Conservation (phyloP, 768 basidiomycete species). For the Leucosporidium scottii region DNA sequence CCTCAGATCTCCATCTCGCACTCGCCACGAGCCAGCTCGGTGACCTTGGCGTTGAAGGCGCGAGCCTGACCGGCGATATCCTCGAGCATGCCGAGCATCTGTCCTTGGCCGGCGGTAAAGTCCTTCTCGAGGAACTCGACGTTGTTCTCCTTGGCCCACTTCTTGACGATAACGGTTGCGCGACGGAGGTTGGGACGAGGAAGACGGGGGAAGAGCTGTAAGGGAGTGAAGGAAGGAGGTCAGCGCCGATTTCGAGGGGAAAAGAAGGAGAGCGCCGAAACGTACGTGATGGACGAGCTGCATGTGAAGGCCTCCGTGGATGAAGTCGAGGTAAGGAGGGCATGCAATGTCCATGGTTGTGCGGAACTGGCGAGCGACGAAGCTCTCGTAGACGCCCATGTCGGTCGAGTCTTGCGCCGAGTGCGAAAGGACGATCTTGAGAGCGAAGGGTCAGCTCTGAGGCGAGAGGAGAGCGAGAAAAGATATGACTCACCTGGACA, state of each 20-base stretch:
- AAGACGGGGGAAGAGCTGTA: constrained; percentile 4
- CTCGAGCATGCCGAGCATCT: neutral
- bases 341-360: constrained; percentile 97
- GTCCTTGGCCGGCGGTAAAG: neutral
- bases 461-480: constrained; percentile 43
- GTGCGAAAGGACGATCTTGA: constrained; percentile 82
- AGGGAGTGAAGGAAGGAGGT: neutral
- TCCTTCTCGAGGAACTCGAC: constrained; percentile 7
- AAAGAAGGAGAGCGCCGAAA: neutral
- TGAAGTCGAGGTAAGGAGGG: constrained; percentile 67
- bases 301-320: constrained; percentile 95
- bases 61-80: neutral
- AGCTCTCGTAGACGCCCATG: constrained; percentile 63
- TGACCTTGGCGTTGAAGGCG: neutral
- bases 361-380: constrained; percentile 78
- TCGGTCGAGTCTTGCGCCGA: constrained; percentile 80
- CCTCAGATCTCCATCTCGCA: neutral
- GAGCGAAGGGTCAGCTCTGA: neutral
- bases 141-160: constrained; percentile 2
- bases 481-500: neutral
- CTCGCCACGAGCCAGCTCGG: neutral
- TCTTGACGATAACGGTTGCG: neutral
- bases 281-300: constrained; percentile 71
- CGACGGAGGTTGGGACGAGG: constrained; percentile 1
- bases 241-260: neutral